Evolutionary conservation across 129 eudicot species (phyloP).

Genomic region (Lactuca saligna): DNA sequence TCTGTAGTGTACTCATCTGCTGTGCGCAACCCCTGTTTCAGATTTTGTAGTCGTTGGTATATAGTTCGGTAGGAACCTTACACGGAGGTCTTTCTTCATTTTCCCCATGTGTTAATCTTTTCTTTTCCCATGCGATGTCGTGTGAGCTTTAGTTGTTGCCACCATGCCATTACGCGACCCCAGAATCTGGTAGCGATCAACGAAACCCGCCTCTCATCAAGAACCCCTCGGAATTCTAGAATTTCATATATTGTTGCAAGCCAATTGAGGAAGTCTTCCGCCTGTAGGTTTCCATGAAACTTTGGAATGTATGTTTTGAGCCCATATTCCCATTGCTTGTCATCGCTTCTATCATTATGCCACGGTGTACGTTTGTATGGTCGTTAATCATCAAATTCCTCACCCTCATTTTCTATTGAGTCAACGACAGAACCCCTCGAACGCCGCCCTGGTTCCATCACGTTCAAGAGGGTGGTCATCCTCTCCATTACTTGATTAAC

Average conservation of each 20-base stretch:
- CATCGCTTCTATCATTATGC: not conserved
- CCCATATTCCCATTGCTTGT: not conserved
- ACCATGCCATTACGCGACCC: constrained; percentile 1
- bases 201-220: not conserved
- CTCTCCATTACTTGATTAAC: too few relatives aligned
- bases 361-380: not conserved
- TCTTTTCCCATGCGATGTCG: not conserved
- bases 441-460: too few relatives aligned
- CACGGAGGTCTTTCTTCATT: not conserved
- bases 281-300: not conserved
- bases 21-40: not conserved
- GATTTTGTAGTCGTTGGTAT: not conserved
- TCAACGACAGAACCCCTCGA: too few relatives aligned
- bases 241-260: not conserved
- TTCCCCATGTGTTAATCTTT: not conserved
- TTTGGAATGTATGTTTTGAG: not conserved
- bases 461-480: too few relatives aligned
- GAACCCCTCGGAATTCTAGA: not conserved
- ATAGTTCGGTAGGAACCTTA: not conserved
- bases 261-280: constrained; percentile 12
- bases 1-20: not conserved
- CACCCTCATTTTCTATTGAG: not conserved
- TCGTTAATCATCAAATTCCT: not conserved
- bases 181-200: not conserved
- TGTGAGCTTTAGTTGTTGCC: constrained; percentile 8